A percentile compares a stretch with the other conserved stretches of the same genome.
phyloP scores from a whole-genome alignment of 306 rosid genomes.

The Amphicarpaea edgeworthii region DNA sequence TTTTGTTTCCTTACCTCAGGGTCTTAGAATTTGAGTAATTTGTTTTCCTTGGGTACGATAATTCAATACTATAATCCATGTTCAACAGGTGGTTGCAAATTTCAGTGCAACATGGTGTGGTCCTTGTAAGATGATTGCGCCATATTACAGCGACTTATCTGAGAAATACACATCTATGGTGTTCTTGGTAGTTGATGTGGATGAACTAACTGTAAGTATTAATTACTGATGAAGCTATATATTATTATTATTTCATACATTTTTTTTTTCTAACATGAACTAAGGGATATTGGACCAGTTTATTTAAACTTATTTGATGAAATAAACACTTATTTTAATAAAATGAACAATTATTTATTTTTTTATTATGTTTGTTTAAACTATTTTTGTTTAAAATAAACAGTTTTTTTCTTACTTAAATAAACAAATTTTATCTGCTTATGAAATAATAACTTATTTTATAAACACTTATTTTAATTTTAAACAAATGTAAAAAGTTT shows the following conservation, averaged over 20 bases:
- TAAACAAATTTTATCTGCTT: too few species aligned
- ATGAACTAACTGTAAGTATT: slow-evolving; percentile 88
- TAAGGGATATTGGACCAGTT: too few species aligned
- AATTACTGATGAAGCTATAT: slow-evolving; percentile 14
- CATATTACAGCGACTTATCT: slow-evolving; percentile 78
- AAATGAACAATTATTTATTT: too few species aligned
- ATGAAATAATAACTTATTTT: too few species aligned
- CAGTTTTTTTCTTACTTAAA: too few species aligned
- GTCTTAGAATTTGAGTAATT: not conserved
- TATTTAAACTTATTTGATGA: too few species aligned
- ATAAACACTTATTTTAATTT: too few species aligned
- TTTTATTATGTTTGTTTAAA: too few species aligned
- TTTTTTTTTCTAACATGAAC: slow-evolving; percentile 25
- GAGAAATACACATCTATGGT: slow-evolving; percentile 78
- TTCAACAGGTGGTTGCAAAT: slow-evolving; percentile 85
- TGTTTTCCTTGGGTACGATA: not conserved
- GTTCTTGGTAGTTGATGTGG: slow-evolving; percentile 90
- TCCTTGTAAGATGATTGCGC: slow-evolving; percentile 88
- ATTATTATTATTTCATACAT: not conserved
- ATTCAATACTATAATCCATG: slow-evolving; percentile 39
- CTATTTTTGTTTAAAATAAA: too few species aligned
- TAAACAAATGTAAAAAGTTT: too few species aligned
- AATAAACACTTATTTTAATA: too few species aligned
- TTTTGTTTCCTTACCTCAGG: not conserved
- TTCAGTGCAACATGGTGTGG: slow-evolving; percentile 99